phyloP scores from a whole-genome alignment of 305 asterid species.

The Ajuga reptans region DNA sequence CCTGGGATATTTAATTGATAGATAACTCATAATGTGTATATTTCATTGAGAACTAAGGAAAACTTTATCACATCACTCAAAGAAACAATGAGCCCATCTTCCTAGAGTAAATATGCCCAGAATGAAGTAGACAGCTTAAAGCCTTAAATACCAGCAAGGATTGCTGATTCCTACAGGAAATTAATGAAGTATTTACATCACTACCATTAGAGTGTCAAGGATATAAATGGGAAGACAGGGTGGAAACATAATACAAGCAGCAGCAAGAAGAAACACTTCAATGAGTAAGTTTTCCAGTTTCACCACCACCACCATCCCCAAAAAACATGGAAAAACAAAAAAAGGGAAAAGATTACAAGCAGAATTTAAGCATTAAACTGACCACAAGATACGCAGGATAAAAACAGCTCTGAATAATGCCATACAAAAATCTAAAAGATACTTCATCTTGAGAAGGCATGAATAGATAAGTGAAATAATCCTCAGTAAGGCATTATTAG shows the following conservation, averaged over 20 bases:
- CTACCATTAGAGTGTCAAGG: not conserved
- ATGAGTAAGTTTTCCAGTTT: slow-evolving; percentile 2
- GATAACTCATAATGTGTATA: not conserved
- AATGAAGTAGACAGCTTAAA: not conserved
- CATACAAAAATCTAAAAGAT: not conserved
- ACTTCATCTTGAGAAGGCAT: not conserved
- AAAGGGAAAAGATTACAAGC: no score
- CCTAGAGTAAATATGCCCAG: not conserved
- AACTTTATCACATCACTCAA: not conserved
- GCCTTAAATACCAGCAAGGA: not conserved
- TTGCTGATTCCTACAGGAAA: not conserved
- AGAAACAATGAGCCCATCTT: not conserved
- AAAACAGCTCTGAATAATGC: not conserved
- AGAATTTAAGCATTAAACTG: not conserved
- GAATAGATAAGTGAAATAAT: not conserved
- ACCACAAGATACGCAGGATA: not conserved
- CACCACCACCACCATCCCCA: not conserved
- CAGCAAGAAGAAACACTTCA: not conserved
- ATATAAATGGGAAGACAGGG: not conserved
- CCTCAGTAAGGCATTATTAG: not conserved
- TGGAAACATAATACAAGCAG: slow-evolving; percentile 1
- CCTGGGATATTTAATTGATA: not conserved
- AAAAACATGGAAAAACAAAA: no score
- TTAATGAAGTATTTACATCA: not conserved
- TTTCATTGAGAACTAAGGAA: not conserved